Evolutionary conservation across 371 early-diverging fungal species (phyloP).

Genomic region (Mortierella sp.): DNA sequence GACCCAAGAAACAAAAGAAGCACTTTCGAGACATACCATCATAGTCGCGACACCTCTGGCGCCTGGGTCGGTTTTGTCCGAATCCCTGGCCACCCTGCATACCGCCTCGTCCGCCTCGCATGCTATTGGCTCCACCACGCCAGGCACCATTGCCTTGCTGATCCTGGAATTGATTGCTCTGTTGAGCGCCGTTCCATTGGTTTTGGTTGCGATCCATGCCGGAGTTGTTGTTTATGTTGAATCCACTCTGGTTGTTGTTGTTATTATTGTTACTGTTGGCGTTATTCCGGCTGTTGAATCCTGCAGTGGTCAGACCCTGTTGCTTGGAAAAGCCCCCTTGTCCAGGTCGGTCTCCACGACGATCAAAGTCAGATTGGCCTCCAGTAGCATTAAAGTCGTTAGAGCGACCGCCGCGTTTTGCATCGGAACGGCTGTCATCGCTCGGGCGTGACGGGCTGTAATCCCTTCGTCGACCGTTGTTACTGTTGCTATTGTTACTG

Average conservation of each 20-base stretch:
- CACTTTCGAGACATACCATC: conserved; percentile 66
- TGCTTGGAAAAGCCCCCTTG: conserved; percentile 17
- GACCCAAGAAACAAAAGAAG: not conserved
- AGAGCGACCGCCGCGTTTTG: conserved; percentile 11
- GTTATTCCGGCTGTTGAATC: conserved; percentile 39
- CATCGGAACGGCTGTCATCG: conserved; percentile 31
- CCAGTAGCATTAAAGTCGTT: conserved; percentile 14
- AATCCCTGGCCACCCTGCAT: conserved; percentile 53
- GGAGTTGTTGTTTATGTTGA: not conserved
- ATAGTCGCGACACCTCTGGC: conserved; percentile 79
- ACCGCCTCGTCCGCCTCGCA: conserved; percentile 60
- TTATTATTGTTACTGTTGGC: conserved; percentile 14
- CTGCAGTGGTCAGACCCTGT: conserved; percentile 39
- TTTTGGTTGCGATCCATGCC: conserved; percentile 16
- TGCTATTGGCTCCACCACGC: conserved; percentile 46
- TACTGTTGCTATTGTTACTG: not conserved
- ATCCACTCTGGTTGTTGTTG: conserved; percentile 12
- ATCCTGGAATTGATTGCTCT: conserved; percentile 29
- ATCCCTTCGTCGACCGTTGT: conserved; percentile 36
- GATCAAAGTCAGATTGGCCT: conserved; percentile 30
- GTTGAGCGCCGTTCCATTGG: conserved; percentile 37
- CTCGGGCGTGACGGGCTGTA: conserved; percentile 53
- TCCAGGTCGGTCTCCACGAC: conserved; percentile 32
- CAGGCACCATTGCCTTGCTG: conserved; percentile 43
- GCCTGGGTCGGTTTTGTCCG: conserved; percentile 46